Evolutionary conservation across 306 rosid species (phyloP).

Genomic region (Prunus dulcis): DNA sequence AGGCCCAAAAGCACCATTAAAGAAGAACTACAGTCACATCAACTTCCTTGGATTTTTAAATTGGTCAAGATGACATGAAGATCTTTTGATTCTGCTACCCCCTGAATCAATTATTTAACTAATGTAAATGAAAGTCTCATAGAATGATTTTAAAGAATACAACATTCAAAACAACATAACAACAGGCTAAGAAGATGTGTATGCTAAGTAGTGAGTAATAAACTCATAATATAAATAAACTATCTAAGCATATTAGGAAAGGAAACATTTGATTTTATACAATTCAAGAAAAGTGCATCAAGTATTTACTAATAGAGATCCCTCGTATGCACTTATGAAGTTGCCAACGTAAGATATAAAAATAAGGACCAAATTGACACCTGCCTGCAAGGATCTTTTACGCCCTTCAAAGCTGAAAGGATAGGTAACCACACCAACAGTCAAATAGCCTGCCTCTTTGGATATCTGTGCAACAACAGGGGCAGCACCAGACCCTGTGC

Average conservation of each 20-base stretch:
- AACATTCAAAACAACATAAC: neutral
- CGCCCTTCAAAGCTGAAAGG: conserved; percentile 98
- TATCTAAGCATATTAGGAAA: neutral
- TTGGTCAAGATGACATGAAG: neutral
- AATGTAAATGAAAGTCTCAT: neutral
- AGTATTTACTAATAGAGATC: neutral
- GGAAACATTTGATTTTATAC: neutral
- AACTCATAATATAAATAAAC: neutral
- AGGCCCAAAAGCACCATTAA: neutral
- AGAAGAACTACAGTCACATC: neutral
- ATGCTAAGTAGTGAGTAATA: neutral
- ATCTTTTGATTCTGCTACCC: neutral
- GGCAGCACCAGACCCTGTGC: conserved; percentile 99
- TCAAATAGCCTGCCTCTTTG: conserved; percentile 92
- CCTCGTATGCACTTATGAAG: neutral
- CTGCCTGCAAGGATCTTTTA: conserved; percentile 94
- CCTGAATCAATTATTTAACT: neutral
- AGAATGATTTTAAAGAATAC: neutral
- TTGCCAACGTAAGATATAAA: neutral
- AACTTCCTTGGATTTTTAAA: neutral
- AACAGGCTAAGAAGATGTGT: neutral
- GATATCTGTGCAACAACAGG: conserved; percentile 96
- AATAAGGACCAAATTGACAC: conserved; percentile 41
- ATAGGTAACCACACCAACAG: conserved; percentile 96
- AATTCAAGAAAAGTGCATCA: neutral